These are phyloP conservation scores for Leccinum variabile DNA, from an alignment of 1,284 basidiomycete genomes.

Conservation along the genomic window DNA sequence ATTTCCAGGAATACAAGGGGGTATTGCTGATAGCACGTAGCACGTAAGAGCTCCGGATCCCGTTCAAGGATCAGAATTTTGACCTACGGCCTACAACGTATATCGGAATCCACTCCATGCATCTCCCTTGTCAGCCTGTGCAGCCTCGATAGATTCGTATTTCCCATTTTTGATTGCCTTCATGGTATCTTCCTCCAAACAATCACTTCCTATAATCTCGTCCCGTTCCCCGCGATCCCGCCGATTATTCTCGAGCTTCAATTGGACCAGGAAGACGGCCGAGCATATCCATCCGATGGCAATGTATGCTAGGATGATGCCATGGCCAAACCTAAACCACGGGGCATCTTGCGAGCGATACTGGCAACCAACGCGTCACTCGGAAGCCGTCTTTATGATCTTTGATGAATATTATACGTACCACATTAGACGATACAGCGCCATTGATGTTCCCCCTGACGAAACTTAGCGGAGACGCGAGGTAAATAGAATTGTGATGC, in stretches of 20 bases:
- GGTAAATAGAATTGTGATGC: background rate
- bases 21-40: too few species aligned
- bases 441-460: slow-evolving; percentile 47
- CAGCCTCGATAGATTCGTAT: slow-evolving; percentile 41
- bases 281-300: slow-evolving; percentile 46
- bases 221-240: slow-evolving; percentile 48
- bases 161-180: slow-evolving; percentile 36
- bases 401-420: slow-evolving; percentile 26
- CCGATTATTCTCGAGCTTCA: slow-evolving; percentile 44
- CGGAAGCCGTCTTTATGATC: slow-evolving; percentile 19
- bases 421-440: slow-evolving; percentile 47
- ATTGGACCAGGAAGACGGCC: slow-evolving; percentile 36
- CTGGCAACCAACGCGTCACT: slow-evolving; percentile 14
- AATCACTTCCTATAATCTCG: slow-evolving; percentile 42
- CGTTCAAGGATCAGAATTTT: too few species aligned
- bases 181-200: slow-evolving; percentile 14
- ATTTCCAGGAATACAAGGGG: background rate
- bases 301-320: slow-evolving; percentile 51
- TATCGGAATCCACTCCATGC: slow-evolving; percentile 50
- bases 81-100: slow-evolving; percentile 23
- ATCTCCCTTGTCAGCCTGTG: slow-evolving; percentile 45
- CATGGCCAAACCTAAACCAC: slow-evolving; percentile 52
- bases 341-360: slow-evolving; percentile 42
- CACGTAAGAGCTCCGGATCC: too few species aligned
- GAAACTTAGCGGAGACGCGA: background rate